A percentile compares a stretch with the other conserved stretches of the same genome.
phyloP scores from a whole-genome alignment of 352 stramenopile species.

The Globisporangium emineosum region DNA sequence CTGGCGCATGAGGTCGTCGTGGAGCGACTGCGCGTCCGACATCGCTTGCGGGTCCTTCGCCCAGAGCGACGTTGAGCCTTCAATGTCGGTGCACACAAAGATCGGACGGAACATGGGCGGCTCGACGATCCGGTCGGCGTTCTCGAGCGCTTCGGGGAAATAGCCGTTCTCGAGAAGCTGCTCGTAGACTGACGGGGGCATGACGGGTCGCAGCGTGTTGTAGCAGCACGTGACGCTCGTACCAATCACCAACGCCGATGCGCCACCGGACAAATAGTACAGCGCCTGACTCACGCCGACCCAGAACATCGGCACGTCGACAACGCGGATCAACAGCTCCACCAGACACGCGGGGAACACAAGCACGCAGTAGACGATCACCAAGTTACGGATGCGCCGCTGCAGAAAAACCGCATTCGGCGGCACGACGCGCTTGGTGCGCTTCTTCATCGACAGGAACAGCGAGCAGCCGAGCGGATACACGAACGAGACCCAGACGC shows the following conservation, averaged over 20 bases:
- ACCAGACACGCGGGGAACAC: conserved; percentile 62
- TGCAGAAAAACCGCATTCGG: conserved; percentile 44
- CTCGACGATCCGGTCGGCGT: conserved; percentile 33
- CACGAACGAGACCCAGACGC: conserved; percentile 51
- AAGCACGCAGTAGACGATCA: conserved; percentile 64
- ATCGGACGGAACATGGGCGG: conserved; percentile 49
- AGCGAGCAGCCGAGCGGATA: conserved; percentile 53
- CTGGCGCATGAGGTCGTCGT: conserved; percentile 65
- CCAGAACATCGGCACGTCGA: conserved; percentile 36
- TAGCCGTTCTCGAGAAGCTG: conserved; percentile 60
- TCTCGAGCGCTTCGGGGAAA: conserved; percentile 40
- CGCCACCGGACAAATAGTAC: conserved; percentile 61
- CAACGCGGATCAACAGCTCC: conserved; percentile 29
- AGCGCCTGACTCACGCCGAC: conserved; percentile 48
- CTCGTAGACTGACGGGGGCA: conserved; percentile 59
- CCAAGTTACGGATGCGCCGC: conserved; percentile 63
- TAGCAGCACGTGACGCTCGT: conserved; percentile 64
- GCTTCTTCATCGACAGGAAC: conserved; percentile 47
- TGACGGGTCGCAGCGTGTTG: conserved; percentile 50
- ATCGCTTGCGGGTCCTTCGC: conserved; percentile 42
- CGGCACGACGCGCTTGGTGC: conserved; percentile 35
- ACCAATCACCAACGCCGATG: conserved; percentile 57
- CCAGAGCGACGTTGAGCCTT: conserved; percentile 76
- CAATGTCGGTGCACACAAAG: conserved; percentile 84
- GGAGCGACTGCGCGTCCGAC: conserved; percentile 60